A percentile compares a stretch with the other conserved stretches of the same genome.
Conservation (phyloP, 805 yeast genomes). For the Sugiyamaella boreocaroliniensis region DNA sequence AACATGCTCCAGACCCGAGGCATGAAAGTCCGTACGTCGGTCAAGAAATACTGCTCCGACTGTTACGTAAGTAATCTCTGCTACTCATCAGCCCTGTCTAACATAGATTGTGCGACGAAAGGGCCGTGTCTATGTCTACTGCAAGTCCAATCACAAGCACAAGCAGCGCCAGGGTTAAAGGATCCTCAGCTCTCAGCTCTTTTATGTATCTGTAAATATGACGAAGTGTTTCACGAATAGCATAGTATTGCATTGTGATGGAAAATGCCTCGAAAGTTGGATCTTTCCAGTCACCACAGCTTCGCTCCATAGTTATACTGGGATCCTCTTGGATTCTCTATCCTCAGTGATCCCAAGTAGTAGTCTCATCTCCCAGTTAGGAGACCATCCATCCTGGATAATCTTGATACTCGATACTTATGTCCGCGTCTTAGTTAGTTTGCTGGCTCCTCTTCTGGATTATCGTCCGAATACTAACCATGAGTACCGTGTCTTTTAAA, state of each 20-base stretch:
- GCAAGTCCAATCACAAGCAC: constrained; percentile 89
- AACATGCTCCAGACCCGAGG: constrained; percentile 43
- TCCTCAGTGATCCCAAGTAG: too few relatives aligned
- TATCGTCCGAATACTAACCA: too few relatives aligned
- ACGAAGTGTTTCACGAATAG: too few relatives aligned
- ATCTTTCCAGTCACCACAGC: too few relatives aligned
- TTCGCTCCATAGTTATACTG: too few relatives aligned
- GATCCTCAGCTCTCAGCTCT: not conserved
- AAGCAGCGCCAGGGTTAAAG: constrained; percentile 70
- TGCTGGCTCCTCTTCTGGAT: too few relatives aligned
- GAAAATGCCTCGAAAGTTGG: not conserved
- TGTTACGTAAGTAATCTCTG: constrained; percentile 48
- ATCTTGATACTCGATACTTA: too few relatives aligned
- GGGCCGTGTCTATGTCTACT: constrained; percentile 87
- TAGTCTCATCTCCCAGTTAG: too few relatives aligned
- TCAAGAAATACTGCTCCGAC: constrained; percentile 86
- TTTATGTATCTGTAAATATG: not conserved
- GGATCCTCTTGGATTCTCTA: too few relatives aligned
- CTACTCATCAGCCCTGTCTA: not conserved
- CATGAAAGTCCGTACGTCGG: constrained; percentile 87
- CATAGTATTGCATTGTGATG: not conserved
- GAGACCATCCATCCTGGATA: too few relatives aligned
- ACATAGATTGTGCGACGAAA: constrained; percentile 79
- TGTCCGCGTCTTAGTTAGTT: too few relatives aligned
- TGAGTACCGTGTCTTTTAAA: too few relatives aligned